phyloP scores from a whole-genome alignment of 176 grass and related monocot genomes.

The Zizania latifolia region DNA sequence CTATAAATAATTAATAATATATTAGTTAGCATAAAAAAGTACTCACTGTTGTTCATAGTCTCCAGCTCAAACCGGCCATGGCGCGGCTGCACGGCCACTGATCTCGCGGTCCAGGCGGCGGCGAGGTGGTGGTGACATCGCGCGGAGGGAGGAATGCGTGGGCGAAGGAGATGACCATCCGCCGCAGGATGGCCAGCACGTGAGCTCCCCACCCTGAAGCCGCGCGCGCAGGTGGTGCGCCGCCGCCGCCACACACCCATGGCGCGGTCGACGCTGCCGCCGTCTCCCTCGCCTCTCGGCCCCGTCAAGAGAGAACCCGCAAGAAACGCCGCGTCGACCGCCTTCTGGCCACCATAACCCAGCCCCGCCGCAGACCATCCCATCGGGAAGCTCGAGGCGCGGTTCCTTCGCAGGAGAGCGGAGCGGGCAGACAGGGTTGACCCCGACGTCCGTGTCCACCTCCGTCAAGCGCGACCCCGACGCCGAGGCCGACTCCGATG shows the following conservation, averaged over 20 bases:
- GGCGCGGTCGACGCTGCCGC: slow-evolving; percentile 8
- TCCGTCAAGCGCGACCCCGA: slow-evolving; percentile 24
- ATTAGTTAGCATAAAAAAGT: too few relatives aligned
- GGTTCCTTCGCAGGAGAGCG: not conserved
- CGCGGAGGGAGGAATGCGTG: slow-evolving; percentile 25
- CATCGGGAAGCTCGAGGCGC: not conserved
- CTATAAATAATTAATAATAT: too few relatives aligned
- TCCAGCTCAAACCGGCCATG: not conserved
- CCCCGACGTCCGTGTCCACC: not conserved
- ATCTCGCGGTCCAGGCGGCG: not conserved
- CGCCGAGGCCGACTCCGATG: not conserved
- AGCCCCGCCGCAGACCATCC: slow-evolving; percentile 30
- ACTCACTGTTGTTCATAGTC: too few relatives aligned
- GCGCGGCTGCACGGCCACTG: not conserved
- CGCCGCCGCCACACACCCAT: not conserved
- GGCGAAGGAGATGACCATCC: slow-evolving; percentile 54
- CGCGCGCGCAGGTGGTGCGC: too few relatives aligned
- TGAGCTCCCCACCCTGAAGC: not conserved
- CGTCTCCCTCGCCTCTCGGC: slow-evolving; percentile 6
- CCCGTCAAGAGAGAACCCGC: slow-evolving; percentile 28
- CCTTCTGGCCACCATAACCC: not conserved
- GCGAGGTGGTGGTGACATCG: slow-evolving; percentile 36
- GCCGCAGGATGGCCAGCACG: slow-evolving; percentile 61
- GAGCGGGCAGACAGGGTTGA: not conserved
- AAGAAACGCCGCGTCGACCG: slow-evolving; percentile 10